phyloP scores from a whole-genome alignment of 1,284 basidiomycete genomes.

The Fomes fomentarius region DNA sequence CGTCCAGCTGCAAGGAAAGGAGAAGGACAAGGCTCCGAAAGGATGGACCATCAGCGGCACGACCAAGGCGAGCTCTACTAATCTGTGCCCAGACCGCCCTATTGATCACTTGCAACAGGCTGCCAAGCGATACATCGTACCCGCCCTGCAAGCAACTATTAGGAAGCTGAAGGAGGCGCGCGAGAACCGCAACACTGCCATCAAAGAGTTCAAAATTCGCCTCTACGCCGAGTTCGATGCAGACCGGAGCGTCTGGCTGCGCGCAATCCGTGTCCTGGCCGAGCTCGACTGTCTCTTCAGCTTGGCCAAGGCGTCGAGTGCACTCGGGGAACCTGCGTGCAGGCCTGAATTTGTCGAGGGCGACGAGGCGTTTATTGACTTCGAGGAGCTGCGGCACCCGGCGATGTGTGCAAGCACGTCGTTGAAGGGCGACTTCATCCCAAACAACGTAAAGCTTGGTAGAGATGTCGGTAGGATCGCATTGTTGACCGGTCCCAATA shows the following conservation, averaged over 20 bases:
- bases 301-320: slow-evolving; percentile 86
- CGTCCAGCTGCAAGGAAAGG: slow-evolving; percentile 64
- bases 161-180: slow-evolving; percentile 89
- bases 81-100: too few relatives aligned
- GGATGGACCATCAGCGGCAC: slow-evolving; percentile 85
- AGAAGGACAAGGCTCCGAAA: slow-evolving; percentile 68
- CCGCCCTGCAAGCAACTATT: slow-evolving; percentile 71
- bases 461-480: slow-evolving; percentile 79
- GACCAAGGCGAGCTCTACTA: slow-evolving; percentile 85
- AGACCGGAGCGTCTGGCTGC: slow-evolving; percentile 81
- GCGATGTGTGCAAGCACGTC: slow-evolving; percentile 65
- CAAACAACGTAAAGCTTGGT: slow-evolving; percentile 92
- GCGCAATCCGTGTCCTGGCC: slow-evolving; percentile 77
- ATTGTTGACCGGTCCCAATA: slow-evolving; percentile 94
- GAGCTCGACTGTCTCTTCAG: slow-evolving; percentile 95
- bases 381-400: slow-evolving; percentile 87
- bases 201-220: slow-evolving; percentile 83
- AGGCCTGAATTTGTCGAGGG: slow-evolving; percentile 87
- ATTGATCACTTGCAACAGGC: too few relatives aligned
- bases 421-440: slow-evolving; percentile 83
- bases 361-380: slow-evolving; percentile 79
- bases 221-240: slow-evolving; percentile 86
- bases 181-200: slow-evolving; percentile 79
- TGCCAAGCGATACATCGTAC: slow-evolving; percentile 77
- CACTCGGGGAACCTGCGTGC: slow-evolving; percentile 92